Percentiles rank a stretch among this genome's conserved stretches.
Evolutionary conservation across 495 filamentous ascomycete genomes (phyloP).

Genomic region (Annulohypoxylon nitens): DNA sequence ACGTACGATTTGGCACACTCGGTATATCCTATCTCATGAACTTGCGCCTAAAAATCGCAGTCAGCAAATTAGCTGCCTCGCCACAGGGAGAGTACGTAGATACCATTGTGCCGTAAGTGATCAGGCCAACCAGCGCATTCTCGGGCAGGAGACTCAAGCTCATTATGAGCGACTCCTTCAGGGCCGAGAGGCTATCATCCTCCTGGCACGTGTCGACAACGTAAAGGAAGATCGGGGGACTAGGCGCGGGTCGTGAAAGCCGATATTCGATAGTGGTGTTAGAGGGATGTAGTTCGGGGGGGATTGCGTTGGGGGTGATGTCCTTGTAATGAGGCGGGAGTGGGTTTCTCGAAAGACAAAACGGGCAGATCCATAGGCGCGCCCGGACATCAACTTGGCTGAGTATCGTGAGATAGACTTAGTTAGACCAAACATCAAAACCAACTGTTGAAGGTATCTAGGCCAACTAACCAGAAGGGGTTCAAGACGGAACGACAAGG

Average conservation of each 20-base stretch:
- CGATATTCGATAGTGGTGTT: conserved; percentile 99
- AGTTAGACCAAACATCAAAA: conserved; percentile 40
- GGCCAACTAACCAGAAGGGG: conserved; percentile 83
- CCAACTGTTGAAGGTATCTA: background rate
- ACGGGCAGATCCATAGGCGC: conserved; percentile 97
- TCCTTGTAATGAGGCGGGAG: conserved; percentile 99
- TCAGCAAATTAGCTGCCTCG: conserved; percentile 48
- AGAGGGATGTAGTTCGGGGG: conserved; percentile 90
- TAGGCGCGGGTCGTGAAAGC: conserved; percentile 90
- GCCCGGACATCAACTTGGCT: conserved; percentile 97
- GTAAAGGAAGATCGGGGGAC: conserved; percentile 96
- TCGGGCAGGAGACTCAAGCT: conserved; percentile 94
- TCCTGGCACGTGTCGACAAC: conserved; percentile 99
- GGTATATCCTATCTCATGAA: conserved; percentile 97
- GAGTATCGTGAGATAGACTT: conserved; percentile 25
- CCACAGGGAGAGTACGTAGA: conserved; percentile 20
- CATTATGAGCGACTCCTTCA: conserved; percentile 98
- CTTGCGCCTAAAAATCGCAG: conserved; percentile 75
- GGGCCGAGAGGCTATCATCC: conserved; percentile 93
- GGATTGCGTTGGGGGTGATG: conserved; percentile 94
- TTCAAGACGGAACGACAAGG: conserved; percentile 97
- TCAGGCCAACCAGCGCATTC: conserved; percentile 92
- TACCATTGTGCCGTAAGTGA: conserved; percentile 98
- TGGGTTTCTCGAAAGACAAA: conserved; percentile 94
- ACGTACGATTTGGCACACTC: conserved; percentile 99